Evolutionary conservation across 2,329 filamentous ascomycete species (phyloP).

Genomic region (Thermochaetoides dissita): DNA sequence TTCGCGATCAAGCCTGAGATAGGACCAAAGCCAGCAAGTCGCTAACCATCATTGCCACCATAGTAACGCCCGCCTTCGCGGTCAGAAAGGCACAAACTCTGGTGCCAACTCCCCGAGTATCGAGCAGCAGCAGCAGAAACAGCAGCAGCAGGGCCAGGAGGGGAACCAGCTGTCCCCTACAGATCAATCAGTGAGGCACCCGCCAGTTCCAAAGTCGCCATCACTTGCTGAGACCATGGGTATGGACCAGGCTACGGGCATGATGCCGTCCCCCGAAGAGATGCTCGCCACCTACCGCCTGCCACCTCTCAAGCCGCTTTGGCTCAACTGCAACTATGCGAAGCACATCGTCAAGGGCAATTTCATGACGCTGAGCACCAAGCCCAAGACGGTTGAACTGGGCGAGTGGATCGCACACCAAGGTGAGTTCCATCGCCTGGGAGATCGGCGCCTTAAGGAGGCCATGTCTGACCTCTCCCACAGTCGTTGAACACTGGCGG

Average conservation of each 20-base stretch:
- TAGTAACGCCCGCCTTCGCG: slow-evolving; percentile 17
- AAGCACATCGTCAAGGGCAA: slow-evolving; percentile 92
- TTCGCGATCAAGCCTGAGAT: too few relatives aligned
- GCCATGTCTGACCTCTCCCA: slow-evolving; percentile 1
- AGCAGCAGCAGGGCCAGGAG: slow-evolving; percentile 21
- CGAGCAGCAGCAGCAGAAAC: slow-evolving; percentile 8
- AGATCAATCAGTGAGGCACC: slow-evolving; percentile 38
- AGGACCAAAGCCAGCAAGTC: background rate
- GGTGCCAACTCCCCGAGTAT: slow-evolving; percentile 8
- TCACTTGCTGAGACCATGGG: slow-evolving; percentile 54
- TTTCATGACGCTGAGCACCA: slow-evolving; percentile 88
- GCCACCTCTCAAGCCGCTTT: slow-evolving; percentile 54
- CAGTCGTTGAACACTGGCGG: slow-evolving; percentile 86
- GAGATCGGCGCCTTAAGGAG: background rate
- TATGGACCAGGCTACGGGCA: slow-evolving; percentile 46
- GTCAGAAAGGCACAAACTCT: slow-evolving; percentile 16
- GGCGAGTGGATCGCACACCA: slow-evolving; percentile 95
- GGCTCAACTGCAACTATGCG: slow-evolving; percentile 61
- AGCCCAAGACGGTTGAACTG: slow-evolving; percentile 83
- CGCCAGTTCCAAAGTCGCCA: slow-evolving; percentile 48
- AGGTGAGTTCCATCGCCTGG: slow-evolving; percentile 35
- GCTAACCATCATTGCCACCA: background rate
- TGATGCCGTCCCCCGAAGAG: slow-evolving; percentile 36
- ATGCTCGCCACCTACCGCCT: slow-evolving; percentile 47
- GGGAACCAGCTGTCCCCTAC: slow-evolving; percentile 35